Conservation (phyloP, 2,329 filamentous ascomycete species). For the Pseudogymnoascus sp. region DNA sequence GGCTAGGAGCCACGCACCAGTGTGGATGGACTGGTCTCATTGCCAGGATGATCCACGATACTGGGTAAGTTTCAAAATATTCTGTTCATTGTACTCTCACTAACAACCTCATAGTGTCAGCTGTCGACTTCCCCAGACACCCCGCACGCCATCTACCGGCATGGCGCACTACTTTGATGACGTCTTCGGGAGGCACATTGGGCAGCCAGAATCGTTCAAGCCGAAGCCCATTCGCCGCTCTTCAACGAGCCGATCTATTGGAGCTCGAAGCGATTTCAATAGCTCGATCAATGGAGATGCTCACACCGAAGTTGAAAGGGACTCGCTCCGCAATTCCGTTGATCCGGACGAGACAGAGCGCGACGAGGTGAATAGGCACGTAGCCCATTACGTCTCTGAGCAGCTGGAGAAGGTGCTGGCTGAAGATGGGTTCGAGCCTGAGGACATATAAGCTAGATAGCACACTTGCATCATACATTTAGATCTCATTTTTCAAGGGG, state of each 20-base stretch:
- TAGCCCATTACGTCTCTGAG: constrained; percentile 73
- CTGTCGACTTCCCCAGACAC: constrained; percentile 87
- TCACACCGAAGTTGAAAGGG: constrained; percentile 32
- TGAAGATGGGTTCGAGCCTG: constrained; percentile 26
- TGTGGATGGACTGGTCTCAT: constrained; percentile 95
- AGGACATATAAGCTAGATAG: background rate
- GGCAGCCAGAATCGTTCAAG: constrained; percentile 31
- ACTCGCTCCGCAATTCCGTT: constrained; percentile 34
- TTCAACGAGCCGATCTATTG: constrained; percentile 76
- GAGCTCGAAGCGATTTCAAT: constrained; percentile 71
- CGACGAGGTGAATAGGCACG: constrained; percentile 55
- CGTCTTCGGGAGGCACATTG: constrained; percentile 55
- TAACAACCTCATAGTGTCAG: constrained; percentile 56
- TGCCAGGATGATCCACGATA: constrained; percentile 95
- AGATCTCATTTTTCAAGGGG: background rate
- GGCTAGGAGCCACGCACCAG: constrained; percentile 86
- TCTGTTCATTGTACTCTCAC: constrained; percentile 18
- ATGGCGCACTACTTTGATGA: constrained; percentile 96
- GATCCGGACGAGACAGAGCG: constrained; percentile 45
- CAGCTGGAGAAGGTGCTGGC: constrained; percentile 67
- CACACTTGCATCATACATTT: background rate
- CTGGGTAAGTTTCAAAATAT: constrained; percentile 55
- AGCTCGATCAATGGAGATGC: constrained; percentile 39
- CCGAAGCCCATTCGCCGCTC: constrained; percentile 56
- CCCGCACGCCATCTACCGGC: constrained; percentile 72